phyloP scores from a whole-genome alignment of 2,329 filamentous ascomycete species.

The Clarireedia sp. region DNA sequence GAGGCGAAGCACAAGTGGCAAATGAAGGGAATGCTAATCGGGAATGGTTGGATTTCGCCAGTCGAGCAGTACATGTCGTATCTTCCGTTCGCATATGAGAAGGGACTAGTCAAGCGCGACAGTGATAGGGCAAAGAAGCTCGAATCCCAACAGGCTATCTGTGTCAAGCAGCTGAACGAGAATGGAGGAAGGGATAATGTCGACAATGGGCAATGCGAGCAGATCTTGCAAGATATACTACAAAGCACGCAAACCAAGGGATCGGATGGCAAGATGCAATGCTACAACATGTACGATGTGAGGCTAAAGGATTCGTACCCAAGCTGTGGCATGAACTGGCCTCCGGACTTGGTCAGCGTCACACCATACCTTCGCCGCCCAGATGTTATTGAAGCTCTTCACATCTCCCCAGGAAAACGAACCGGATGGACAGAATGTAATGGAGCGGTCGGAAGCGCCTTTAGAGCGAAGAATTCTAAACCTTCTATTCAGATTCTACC shows the following conservation, averaged over 20 bases:
- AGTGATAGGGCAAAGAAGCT: conserved; percentile 56
- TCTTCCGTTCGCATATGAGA: conserved; percentile 70
- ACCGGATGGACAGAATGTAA: conserved; percentile 91
- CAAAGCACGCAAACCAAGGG: conserved; percentile 50
- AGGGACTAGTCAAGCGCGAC: conserved; percentile 61
- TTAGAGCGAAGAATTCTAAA: conserved; percentile 61
- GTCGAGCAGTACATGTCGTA: conserved; percentile 85
- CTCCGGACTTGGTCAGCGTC: conserved; percentile 70
- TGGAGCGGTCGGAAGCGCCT: conserved; percentile 65
- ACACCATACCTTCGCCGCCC: conserved; percentile 74
- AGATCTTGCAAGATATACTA: conserved; percentile 66
- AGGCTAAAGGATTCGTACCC: conserved; percentile 73
- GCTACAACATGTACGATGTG: conserved; percentile 96
- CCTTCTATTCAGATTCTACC: conserved; percentile 72
- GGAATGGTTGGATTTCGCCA: conserved; percentile 96
- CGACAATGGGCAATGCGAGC: conserved; percentile 65
- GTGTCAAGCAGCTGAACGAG: conserved; percentile 52
- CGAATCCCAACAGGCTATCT: conserved; percentile 61
- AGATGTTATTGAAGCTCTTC: conserved; percentile 74
- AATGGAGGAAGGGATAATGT: conserved; percentile 54
- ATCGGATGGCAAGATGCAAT: conserved; percentile 47
- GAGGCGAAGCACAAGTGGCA: conserved; percentile 55
- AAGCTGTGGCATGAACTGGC: conserved; percentile 97
- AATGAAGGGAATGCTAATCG: conserved; percentile 79
- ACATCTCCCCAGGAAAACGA: conserved; percentile 73